phyloP scores from a whole-genome alignment of 768 basidiomycete species.

The Tricholoma bakamatsutake region DNA sequence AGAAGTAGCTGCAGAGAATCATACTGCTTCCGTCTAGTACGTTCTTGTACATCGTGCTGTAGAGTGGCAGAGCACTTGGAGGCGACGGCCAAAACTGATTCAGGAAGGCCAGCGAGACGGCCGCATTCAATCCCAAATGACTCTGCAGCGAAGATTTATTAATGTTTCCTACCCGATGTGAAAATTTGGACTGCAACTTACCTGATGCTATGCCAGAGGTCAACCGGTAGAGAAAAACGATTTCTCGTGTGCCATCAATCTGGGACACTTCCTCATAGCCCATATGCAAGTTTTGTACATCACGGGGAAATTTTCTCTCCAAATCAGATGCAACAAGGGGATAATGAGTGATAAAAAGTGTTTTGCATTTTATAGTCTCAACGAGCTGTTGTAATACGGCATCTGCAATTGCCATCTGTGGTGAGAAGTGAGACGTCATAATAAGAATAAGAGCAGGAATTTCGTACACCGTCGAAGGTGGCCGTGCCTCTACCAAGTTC shows the following conservation, averaged over 20 bases:
- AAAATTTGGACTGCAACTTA: constrained; percentile 12
- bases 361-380: constrained; percentile 53
- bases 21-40: constrained; percentile 46
- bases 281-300: constrained; percentile 83
- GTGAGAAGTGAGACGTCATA: neutral
- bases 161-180: neutral
- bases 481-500: constrained; percentile 88
- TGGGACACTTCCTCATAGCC: constrained; percentile 65
- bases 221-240: constrained; percentile 84
- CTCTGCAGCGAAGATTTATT: constrained; percentile 28
- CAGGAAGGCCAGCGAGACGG: constrained; percentile 78
- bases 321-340: constrained; percentile 73
- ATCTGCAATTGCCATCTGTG: constrained; percentile 80
- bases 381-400: constrained; percentile 75
- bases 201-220: constrained; percentile 64
- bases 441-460: neutral
- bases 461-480: constrained; percentile 80
- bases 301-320: constrained; percentile 49
- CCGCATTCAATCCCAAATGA: constrained; percentile 94
- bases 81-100: constrained; percentile 59
- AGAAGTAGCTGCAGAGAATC: constrained; percentile 6
- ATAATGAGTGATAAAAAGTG: constrained; percentile 94
- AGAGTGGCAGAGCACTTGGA: constrained; percentile 47
- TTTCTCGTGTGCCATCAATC: constrained; percentile 68
- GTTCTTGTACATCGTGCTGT: constrained; percentile 44